Evolutionary conservation across 2,329 filamentous ascomycete genomes (phyloP), one percentile per base, ranked within the genome.

Genomic region (Colletotrichum coccodes): DNA sequence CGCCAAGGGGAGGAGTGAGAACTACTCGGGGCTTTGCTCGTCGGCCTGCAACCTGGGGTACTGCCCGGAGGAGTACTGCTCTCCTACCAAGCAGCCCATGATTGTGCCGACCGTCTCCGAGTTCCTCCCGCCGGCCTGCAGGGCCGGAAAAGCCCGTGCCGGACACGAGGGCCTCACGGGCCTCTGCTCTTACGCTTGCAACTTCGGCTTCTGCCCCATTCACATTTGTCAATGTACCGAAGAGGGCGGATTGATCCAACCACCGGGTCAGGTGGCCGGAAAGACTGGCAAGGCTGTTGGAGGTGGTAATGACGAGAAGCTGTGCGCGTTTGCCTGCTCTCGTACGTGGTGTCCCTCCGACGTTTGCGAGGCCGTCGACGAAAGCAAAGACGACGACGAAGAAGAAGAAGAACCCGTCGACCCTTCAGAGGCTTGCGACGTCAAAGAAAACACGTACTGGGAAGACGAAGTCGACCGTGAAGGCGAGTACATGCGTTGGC

Each of bases 301-400:
- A 23, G 78, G 80, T 76, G 75, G 6, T 71, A 77, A 34, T 70
- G 75, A 85, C 69, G 65, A 77, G 32, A 82, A 82, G 0, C 76
- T 86, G 18, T 86, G 84, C 70, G 82, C 78, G 58, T 86, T 79
- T 67, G 76, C 81, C 5, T 85, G 83, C 46, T 79, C 79, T 64
- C 81, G 83, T 69, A 83, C 82, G 0, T 85, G 85, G 64, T 85
- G 82, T 50, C 83, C 83, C 0, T 61, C 72, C 4, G 78, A 75
- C 9, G 38, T 21, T 30, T 44, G 36, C 26, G 4, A 21, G 38
- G 6, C n/a, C n/a, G n/a, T n/a, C n/a, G n/a, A n/a, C 34, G 14
- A 36, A 7, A 30, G 46, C 46, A 18, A 18, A 49, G 53, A 30
- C 6, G 34, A 21, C 16, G 30, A 60, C n/a, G 57, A 60, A 9